Evolutionary conservation across 1,139 yeast species (phyloP).

Genomic region (Pichia sp.): DNA sequence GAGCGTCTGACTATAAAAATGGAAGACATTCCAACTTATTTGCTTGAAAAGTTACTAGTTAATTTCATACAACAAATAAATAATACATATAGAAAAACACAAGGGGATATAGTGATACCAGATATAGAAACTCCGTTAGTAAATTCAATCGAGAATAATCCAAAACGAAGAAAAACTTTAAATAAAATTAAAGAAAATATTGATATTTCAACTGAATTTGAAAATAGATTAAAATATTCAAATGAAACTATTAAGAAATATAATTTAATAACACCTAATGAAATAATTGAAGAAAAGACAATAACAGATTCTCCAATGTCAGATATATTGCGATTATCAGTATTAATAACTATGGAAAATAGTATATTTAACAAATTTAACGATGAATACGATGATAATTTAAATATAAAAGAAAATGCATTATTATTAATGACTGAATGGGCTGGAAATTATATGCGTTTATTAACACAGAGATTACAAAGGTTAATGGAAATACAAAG

Average conservation of each 20-base stretch:
- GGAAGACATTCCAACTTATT: slow-evolving; percentile 9
- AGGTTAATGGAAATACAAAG: slow-evolving; percentile 63
- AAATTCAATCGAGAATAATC: slow-evolving; percentile 8
- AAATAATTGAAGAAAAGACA: neutral
- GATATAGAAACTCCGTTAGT: neutral
- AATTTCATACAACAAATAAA: slow-evolving; percentile 9
- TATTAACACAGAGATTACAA: slow-evolving; percentile 42
- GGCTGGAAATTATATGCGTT: slow-evolving; percentile 46
- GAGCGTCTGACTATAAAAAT: slow-evolving; percentile 10
- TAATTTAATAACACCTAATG: neutral
- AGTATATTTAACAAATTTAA: slow-evolving; percentile 8
- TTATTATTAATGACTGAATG: slow-evolving; percentile 42
- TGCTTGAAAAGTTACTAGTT: slow-evolving; percentile 6
- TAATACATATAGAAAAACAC: slow-evolving; percentile 5
- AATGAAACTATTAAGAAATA: slow-evolving; percentile 1
- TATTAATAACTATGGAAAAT: slow-evolving; percentile 5
- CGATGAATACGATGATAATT: neutral
- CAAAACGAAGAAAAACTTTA: slow-evolving; percentile 16
- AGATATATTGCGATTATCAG: slow-evolving; percentile 1
- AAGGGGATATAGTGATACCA: slow-evolving; percentile 9
- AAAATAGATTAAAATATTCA: slow-evolving; percentile 1
- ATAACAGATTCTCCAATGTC: slow-evolving; percentile 8
- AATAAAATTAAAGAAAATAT: slow-evolving; percentile 22
- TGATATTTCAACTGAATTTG: slow-evolving; percentile 26
- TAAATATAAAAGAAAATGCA: slow-evolving; percentile 18